Base-by-base conservation (phyloP, 2,329 filamentous ascomycete species). In the Teratosphaeria epicoccoides region DNA sequence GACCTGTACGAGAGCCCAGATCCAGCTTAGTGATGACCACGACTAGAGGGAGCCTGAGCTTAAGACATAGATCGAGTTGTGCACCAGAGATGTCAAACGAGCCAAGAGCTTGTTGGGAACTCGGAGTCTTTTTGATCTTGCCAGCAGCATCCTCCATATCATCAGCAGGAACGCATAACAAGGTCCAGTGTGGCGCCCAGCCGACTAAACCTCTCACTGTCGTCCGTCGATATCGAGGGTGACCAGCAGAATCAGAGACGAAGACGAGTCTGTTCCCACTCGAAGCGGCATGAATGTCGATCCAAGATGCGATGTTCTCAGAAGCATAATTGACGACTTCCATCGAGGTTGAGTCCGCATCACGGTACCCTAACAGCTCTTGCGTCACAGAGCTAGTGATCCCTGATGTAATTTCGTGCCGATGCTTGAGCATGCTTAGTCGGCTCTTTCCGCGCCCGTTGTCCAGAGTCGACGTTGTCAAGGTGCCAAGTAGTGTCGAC, bases 341-440 rank as follows among this genome's bases (percentile, higher is more conserved):
- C 0, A 66, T 49, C 29, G 50, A 54, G n/a, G 59, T 61, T 10
- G 14, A 24, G 9, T 49, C 40, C 10, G 57, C 43, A 24, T 74
- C 68, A 23, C 63, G 65, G 66, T 97, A 98, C 6, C 93, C 93
- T 55, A 98, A 80, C 9, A 98, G 76, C 67, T 97, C 93, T 63
- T 96, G 91, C 0, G 93, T 88, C 44, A 98, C 85, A 5, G 91
- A 97, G 65, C 89, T 96, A 1, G 93, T 98, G 56, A 95, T 78
- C 0, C 93, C 93, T 2, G 91, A 94, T 2, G 80, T 84, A 52
- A 97, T 86, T 66, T 98, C 93, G 65, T 98, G 93, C 10, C 87
- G 83, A 69, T 98, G 93, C 66, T 89, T 95, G 25, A 98, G 74
- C 48, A 97, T 76, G 62, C 87, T 91, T 24, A 96, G 75, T 49